These are phyloP conservation scores for Thielaviopsis populi DNA, from an alignment of 2,329 filamentous ascomycete genomes.

Conservation along the genomic window DNA sequence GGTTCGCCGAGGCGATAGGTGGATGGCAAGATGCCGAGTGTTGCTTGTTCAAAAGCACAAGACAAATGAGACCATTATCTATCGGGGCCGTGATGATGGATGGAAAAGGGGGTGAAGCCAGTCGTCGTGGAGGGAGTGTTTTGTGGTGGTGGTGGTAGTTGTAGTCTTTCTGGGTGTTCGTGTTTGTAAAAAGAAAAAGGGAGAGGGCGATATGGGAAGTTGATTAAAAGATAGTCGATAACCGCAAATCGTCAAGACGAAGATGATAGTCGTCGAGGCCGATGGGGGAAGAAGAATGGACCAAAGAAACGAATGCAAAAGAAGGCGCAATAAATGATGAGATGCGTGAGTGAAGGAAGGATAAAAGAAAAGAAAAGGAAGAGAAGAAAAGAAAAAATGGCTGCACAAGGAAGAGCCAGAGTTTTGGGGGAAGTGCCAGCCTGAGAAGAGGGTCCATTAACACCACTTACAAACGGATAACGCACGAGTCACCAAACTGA, in stretches of 20 bases:
- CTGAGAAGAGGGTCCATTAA: too few species aligned
- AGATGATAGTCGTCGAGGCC: neutral
- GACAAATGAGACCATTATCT: constrained; percentile 1
- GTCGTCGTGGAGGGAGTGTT: neutral
- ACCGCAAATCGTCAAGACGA: neutral
- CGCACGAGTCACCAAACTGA: constrained; percentile 1
- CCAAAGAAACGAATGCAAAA: neutral
- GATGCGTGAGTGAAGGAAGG: neutral
- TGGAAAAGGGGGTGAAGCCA: neutral
- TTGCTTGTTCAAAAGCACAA: constrained; percentile 6
- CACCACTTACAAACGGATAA: neutral
- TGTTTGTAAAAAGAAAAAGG: neutral
- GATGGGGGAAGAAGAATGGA: neutral
- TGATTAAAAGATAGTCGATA: neutral
- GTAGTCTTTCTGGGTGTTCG: neutral
- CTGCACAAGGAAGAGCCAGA: neutral
- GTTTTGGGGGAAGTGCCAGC: neutral
- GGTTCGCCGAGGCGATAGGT: neutral
- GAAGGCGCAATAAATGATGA: neutral
- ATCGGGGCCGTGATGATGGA: neutral
- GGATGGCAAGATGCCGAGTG: constrained; percentile 4
- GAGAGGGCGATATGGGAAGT: neutral
- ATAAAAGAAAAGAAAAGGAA: neutral
- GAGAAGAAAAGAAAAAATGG: neutral
- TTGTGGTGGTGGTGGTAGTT: neutral